Base-by-base conservation (phyloP, 1,284 basidiomycete species). In the Cutaneotrichosporon cavernicola region DNA sequence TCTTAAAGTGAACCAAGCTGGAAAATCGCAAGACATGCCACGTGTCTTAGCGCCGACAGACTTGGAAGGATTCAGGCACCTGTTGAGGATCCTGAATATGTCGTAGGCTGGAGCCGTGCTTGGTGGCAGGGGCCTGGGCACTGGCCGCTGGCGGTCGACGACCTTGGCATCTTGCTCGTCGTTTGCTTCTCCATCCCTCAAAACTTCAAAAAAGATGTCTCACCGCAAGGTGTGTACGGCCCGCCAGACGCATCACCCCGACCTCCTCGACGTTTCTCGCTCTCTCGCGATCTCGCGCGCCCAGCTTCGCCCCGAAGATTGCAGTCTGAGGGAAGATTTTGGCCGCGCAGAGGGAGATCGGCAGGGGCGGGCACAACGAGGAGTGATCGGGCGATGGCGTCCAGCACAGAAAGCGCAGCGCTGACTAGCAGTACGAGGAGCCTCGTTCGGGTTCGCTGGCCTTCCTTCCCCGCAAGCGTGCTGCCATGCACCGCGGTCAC, bases 401-500 rank as follows among this genome's bases (percentile, higher is more conserved):
- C 13, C 9, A 40, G 26, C n/a, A 30, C 46, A 36, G 14, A 50
- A 31, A n/a, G 43, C 32, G 7, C 38, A 50, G 21, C 30, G 56
- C 70, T 72, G 32, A 70, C 64, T 49, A 43, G 18, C 62, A 95
- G 91, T 96, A 89, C 85, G 92, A 96, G 88, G 92, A 91, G 73
- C 92, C 92, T 79, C 91, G 92, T 81, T 91, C 93, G 82, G 92
- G 92, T 78, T 95, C 92, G 71, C 87, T 96, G 75, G 92, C 76
- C 58, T 78, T 75, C 74, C 69, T 97, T 71, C 94, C 94, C 78
- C 88, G 90, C 81, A 97, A 97, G 86, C 89, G 94, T 80, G 87
- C 94, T 70, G 92, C 94, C 73, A 89, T 93, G 81, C 94, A 97
- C 84, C 90, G 94, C 76, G 94, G 94, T 82, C 94, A 94, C 86